Percentiles rank a stretch among this genome's conserved stretches.
Conservation (phyloP, 1,284 basidiomycete species). For the Volvariella volvacea region DNA sequence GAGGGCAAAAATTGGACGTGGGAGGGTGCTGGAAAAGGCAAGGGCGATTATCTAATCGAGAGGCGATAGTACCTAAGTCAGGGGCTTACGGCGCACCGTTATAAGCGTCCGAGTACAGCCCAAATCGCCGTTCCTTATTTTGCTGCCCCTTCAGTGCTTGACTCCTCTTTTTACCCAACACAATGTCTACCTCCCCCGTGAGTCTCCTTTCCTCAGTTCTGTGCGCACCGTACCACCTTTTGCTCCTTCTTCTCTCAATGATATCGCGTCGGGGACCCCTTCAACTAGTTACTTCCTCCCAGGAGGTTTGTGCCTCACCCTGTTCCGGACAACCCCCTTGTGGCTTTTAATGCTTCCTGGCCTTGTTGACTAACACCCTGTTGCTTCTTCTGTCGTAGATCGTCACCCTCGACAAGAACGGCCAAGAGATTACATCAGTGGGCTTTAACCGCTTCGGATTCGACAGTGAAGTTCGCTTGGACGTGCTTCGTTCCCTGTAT, state of each 20-base stretch:
- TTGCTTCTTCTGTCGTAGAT: slow-evolving; percentile 33
- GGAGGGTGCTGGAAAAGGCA: no score
- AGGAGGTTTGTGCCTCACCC: slow-evolving; percentile 1
- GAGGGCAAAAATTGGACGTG: slow-evolving; percentile 10
- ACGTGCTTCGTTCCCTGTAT: slow-evolving; percentile 79
- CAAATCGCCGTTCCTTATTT: no score
- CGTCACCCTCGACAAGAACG: slow-evolving; percentile 64
- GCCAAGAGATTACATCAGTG: slow-evolving; percentile 70
- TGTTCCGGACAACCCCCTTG: not conserved
- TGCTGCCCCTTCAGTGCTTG: no score
- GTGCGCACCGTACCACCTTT: no score
- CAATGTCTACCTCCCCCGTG: slow-evolving; percentile 18
- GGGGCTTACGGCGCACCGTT: no score
- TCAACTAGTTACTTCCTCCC: not conserved
- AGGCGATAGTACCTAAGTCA: no score
- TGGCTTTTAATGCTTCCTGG: slow-evolving; percentile 7
- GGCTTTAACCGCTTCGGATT: slow-evolving; percentile 84
- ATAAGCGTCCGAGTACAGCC: no score
- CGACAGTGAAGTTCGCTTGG: slow-evolving; percentile 75
- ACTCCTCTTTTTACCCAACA: slow-evolving; percentile 5
- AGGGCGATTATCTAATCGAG: no score
- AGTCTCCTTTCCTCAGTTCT: slow-evolving; percentile 8
- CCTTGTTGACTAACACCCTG: no score
- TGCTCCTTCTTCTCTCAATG: no score
- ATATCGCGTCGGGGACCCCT: no score